Evolutionary conservation across 495 filamentous ascomycete species (phyloP).

Genomic region (Platismatia glauca): DNA sequence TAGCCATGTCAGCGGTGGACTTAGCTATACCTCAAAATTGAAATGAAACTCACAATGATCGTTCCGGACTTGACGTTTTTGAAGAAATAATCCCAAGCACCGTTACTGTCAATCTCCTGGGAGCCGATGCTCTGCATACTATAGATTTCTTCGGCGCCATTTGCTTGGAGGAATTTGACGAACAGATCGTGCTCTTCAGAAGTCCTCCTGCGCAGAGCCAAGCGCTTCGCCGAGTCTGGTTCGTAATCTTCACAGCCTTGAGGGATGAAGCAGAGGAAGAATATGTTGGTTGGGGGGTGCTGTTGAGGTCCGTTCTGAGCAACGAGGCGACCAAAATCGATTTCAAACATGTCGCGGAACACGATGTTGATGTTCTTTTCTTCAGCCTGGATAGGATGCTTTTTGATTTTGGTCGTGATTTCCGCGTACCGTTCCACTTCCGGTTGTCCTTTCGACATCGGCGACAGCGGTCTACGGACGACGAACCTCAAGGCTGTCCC

Average conservation of each 20-base stretch:
- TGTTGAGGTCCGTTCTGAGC: constrained; percentile 19
- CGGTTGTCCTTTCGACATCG: no score
- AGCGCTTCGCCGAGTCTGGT: constrained; percentile 9
- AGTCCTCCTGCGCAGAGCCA: background rate
- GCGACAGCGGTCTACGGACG: constrained; percentile 11
- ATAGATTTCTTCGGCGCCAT: constrained; percentile 27
- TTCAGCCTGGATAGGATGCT: constrained; percentile 8
- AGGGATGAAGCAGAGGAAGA: constrained; percentile 35
- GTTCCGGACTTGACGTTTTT: constrained; percentile 30
- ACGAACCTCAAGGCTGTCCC: constrained; percentile 14
- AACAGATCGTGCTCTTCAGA: constrained; percentile 27
- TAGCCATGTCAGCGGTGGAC: background rate
- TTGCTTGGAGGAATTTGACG: constrained; percentile 27
- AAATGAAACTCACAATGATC: constrained; percentile 33
- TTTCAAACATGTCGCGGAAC: constrained; percentile 21
- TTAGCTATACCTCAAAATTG: background rate
- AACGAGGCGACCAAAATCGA: constrained; percentile 18
- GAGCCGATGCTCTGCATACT: constrained; percentile 20
- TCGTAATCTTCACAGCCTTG: constrained; percentile 16
- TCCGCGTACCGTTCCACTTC: constrained; percentile 19
- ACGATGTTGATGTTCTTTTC: constrained; percentile 14
- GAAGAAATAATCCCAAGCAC: constrained; percentile 36
- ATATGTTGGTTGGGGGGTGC: constrained; percentile 15
- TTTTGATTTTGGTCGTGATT: constrained; percentile 4
- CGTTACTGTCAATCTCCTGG: constrained; percentile 20